Conservation (phyloP, 768 basidiomycete genomes). For the Agrocybe chaxingu region DNA sequence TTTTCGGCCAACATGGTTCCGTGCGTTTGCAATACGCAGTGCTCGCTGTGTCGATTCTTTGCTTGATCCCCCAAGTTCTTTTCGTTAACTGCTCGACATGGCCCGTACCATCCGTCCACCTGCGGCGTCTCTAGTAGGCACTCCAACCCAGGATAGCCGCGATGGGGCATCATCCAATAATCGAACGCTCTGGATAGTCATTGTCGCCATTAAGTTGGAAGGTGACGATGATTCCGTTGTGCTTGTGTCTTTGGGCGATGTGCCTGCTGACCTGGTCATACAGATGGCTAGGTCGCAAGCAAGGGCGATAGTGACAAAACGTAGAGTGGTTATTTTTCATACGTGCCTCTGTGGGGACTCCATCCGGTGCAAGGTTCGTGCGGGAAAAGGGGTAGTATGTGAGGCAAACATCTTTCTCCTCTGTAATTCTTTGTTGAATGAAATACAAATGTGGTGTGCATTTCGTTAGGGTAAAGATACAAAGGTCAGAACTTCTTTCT, state of each 20-base stretch:
- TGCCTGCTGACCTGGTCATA: not conserved
- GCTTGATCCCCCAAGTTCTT: not conserved
- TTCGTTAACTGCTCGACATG: too few species aligned
- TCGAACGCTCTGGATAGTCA: conserved; percentile 14
- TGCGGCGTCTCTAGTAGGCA: conserved; percentile 14
- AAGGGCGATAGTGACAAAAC: conserved; percentile 33
- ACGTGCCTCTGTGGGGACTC: conserved; percentile 80
- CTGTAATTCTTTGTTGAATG: not conserved
- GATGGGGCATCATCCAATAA: conserved; percentile 15
- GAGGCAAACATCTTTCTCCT: conserved; percentile 56
- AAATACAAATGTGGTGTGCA: not conserved
- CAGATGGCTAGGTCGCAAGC: not conserved
- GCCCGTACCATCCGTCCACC: conserved; percentile 11
- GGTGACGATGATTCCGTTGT: conserved; percentile 13
- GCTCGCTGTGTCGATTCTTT: not conserved
- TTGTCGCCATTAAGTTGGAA: not conserved
- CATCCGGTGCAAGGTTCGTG: conserved; percentile 74
- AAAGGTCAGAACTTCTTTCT: not conserved
- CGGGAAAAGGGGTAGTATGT: conserved; percentile 80
- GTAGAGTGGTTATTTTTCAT: conserved; percentile 42
- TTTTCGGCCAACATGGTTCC: not conserved
- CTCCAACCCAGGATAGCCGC: conserved; percentile 17
- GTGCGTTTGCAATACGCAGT: too few species aligned
- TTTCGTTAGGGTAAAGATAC: too few species aligned
- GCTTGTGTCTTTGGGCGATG: conserved; percentile 2